Percentiles rank a stretch among this genome's conserved stretches.
Conservation (phyloP, 179 eudicot genomes). For the Silene noctiflora region DNA sequence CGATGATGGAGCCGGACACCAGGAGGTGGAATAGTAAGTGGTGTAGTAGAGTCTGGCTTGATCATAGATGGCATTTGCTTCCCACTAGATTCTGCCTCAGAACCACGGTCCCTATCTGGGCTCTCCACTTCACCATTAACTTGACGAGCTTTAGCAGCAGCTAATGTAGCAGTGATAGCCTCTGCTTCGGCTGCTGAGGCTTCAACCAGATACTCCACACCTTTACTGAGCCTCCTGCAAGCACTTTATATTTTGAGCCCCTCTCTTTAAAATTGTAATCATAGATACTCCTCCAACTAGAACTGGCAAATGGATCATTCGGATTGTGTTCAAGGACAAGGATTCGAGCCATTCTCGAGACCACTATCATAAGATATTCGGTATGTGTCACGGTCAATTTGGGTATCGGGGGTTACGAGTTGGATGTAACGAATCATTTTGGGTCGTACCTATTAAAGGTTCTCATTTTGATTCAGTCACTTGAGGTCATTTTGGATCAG, state of each 20-base stretch:
- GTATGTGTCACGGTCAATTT: neutral
- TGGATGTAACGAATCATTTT: neutral
- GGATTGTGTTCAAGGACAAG: neutral
- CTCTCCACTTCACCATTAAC: conserved; percentile 77
- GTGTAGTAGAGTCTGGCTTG: conserved; percentile 64
- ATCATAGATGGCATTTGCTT: conserved; percentile 61
- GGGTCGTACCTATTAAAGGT: neutral
- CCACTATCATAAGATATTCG: neutral
- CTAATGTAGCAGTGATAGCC: conserved; percentile 91
- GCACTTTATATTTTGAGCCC: conserved; percentile 11
- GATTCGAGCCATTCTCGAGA: neutral
- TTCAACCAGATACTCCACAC: conserved; percentile 93
- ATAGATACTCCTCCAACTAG: conserved; percentile 9
- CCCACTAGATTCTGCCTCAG: conserved; percentile 98
- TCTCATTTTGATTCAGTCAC: neutral
- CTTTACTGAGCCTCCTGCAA: conserved; percentile 85
- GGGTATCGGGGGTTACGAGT: neutral
- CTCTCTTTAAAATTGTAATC: neutral
- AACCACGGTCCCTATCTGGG: conserved; percentile 92
- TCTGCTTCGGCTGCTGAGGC: conserved; percentile 99
- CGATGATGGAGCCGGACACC: conserved; percentile 97
- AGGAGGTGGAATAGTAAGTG: conserved; percentile 57
- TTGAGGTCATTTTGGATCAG: conserved; percentile 30
- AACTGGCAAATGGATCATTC: neutral
- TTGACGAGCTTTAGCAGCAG: conserved; percentile 99